These are phyloP conservation scores for Danielia oregonensis DNA, from an alignment of 805 yeast genomes.

Conservation along the genomic window DNA sequence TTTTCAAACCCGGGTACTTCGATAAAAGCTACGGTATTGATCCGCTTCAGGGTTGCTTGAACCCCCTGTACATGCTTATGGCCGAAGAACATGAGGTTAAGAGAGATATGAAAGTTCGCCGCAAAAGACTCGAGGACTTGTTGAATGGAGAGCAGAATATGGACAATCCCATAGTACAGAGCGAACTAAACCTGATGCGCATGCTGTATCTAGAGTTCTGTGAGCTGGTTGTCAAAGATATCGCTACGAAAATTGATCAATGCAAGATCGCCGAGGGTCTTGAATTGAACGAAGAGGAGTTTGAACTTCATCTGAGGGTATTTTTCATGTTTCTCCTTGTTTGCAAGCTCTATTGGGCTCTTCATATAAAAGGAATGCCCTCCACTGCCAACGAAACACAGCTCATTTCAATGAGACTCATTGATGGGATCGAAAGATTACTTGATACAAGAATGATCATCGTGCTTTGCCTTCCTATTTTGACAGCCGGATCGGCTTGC, in stretches of 20 bases:
- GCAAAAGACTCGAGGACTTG: not conserved
- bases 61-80: constrained; percentile 34
- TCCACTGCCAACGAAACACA: constrained; percentile 31
- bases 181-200: constrained; percentile 1
- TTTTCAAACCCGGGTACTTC: constrained; percentile 5
- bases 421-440: constrained; percentile 26
- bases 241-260: constrained; percentile 14
- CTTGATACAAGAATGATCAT: constrained; percentile 24
- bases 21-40: constrained; percentile 32
- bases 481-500: constrained; percentile 27
- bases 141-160: not conserved
- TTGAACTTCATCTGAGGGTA: constrained; percentile 29
- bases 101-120: not conserved
- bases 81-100: constrained; percentile 24
- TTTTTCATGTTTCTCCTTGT: constrained; percentile 31
- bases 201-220: constrained; percentile 1
- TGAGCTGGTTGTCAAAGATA: constrained; percentile 2
- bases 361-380: constrained; percentile 22
- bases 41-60: constrained; percentile 43
- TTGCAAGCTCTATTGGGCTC: constrained; percentile 20
- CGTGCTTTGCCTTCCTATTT: constrained; percentile 22
- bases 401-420: constrained; percentile 16
- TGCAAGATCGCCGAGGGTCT: constrained; percentile 17
- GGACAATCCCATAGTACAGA: not conserved
- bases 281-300: constrained; percentile 13